Evolutionary conservation across 345 rosid genomes (phyloP), one percentile per base, ranked within the genome.

Genomic region (Jatropha curcas): DNA sequence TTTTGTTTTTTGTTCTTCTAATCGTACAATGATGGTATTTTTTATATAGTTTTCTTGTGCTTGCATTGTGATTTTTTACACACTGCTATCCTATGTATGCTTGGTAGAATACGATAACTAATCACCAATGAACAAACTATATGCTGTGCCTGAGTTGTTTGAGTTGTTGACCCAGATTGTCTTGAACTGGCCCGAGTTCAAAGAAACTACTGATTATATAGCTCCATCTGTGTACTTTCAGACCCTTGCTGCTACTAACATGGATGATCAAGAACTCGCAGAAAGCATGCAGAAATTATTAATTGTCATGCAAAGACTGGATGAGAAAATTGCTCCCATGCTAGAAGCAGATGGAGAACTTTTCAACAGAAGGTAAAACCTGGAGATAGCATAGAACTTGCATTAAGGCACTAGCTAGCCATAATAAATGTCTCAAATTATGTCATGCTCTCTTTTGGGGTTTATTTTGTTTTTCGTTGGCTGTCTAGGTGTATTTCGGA

Each of bases 251-350:
- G 97, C 98, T 4, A 92, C 97, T 45, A 86, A 86, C 82, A 84
- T 94, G 95, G 92, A 79, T 30, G 90, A 90, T 79, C 84, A 87
- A 83, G 95, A 94, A 74, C 85, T 94, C 71, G 89, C 93, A 25
- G 97, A 89, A 77, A 92, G 93, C 81, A 87, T 94, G 90, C 93
- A 92, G 74, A 92, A 94, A 85, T 88, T 94, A 68, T 86, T 94
- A 59, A 83, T 92, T 68, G 98, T 94, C 66, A 94, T 94, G 98
- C 97, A 94, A 80, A 88, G 95, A 71, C 87, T 94, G 65, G 98
- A 94, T 74, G 82, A 84, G 71, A 89, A 90, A 82, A 94, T 94
- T 63, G 98, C 87, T 60, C 93, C 93, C 14, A 81, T 90, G 93
- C 76, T 94, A 74, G 97, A 92, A 71, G 64, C 90, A 16, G 98